Evolutionary conservation across 805 yeast genomes (phyloP).

Genomic region (Zygotorulaspora florentina): DNA sequence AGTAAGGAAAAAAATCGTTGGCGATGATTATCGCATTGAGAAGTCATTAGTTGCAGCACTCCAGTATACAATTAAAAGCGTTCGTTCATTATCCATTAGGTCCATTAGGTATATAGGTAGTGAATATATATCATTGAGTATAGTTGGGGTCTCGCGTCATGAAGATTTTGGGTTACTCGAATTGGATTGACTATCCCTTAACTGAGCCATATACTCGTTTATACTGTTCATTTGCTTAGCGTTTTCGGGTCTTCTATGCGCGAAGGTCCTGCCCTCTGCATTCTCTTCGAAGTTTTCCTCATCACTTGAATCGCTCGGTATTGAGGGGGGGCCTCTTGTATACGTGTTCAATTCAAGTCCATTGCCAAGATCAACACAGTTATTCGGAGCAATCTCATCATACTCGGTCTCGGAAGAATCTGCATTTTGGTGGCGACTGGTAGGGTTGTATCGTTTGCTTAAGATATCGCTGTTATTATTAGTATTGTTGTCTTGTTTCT

Average conservation of each 20-base stretch:
- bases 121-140: background rate
- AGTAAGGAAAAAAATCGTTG: background rate
- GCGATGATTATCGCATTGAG: background rate
- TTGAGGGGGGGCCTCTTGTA: slow-evolving; percentile 39
- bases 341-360: slow-evolving; percentile 36
- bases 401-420: slow-evolving; percentile 11
- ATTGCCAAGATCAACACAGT: slow-evolving; percentile 33
- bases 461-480: background rate
- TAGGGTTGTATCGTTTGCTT: background rate
- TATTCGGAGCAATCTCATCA: slow-evolving; percentile 10
- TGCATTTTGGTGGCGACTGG: slow-evolving; percentile 5
- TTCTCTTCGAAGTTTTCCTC: slow-evolving; percentile 16
- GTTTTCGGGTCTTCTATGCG: slow-evolving; percentile 13
- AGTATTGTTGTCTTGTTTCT: background rate
- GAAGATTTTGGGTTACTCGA: slow-evolving; percentile 8
- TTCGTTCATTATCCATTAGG: no score
- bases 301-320: slow-evolving; percentile 35
- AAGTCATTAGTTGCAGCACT: no score
- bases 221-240: slow-evolving; percentile 14
- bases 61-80: no score
- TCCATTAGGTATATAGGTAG: no score
- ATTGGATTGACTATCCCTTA: slow-evolving; percentile 22
- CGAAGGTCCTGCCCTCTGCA: slow-evolving; percentile 19
- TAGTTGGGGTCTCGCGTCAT: background rate
- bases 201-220: slow-evolving; percentile 27